Evolutionary conservation across 148 eudicot species (phyloP), one percentile per base, ranked within the genome.

Genomic region (Heliosperma pusillum): DNA sequence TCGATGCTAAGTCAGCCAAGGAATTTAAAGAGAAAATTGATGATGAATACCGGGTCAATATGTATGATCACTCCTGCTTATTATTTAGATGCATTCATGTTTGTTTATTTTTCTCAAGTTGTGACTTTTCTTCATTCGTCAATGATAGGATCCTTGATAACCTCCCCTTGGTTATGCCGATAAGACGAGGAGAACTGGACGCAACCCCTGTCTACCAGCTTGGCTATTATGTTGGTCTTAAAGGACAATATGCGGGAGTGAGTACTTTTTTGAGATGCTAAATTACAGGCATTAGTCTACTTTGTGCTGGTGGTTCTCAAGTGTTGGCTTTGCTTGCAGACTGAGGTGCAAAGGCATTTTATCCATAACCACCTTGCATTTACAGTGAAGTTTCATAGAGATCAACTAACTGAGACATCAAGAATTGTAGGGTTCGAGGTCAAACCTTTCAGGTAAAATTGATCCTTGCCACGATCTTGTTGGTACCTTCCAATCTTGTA

Each of bases 131-230:
- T 42, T 74, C 62, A 24, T 75, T 71, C 5, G 19, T 22, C 36
- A 45, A n/a, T 68, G 20, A 53, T 78, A 87, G 90, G 90, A 87
- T 87, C 80, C 79, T 87, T 74, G 90, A 85, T 82, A 87, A 87
- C 79, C 90, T 85, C 76, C 90, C 90, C 24, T 47, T 87, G 63
- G 90, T 87, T 77, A 86, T 87, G 73, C 90, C 87, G 25, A 82
- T 87, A 40, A 85, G 76, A 64, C 78, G 90, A 70, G 84, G 65
- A 36, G 85, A 85, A 56, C 85, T 83, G 83, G 86, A 84, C 74
- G 74, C 80, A 65, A 80, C 85, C 78, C 86, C 87, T 19, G 71
- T 85, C 20, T 87, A 83, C 77, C 90, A 87, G 81, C 88, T 85
- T 72, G 90, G 90, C 30, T 87, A 73, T 64, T 85, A 83, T 78